Base-by-base conservation (phyloP, 1,139 yeast species). In the Ogataea hybrid region DNA sequence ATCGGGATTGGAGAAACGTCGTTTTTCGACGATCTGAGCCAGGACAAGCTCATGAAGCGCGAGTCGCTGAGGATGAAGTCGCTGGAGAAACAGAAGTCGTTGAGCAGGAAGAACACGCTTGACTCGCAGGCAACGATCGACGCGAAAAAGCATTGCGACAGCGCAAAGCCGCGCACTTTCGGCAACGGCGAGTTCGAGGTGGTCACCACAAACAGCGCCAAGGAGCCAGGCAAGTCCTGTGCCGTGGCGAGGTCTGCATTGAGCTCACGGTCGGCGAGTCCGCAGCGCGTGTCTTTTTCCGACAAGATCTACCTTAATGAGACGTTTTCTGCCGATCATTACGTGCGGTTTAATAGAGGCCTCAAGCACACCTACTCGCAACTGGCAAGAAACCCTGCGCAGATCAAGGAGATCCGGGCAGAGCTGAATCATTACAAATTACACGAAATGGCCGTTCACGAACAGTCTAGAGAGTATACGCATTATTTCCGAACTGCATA, bases 1-100 rank as follows among this genome's bases (percentile, higher is more conserved):
- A 53, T 49, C 18, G 64, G 63, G 5, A 44, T 56, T 11, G 59
- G 59, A 16, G 65, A 61, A 32, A 57, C 62, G 2, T 40, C 52
- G 4, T 55, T 59, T 33, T 59, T 61, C 44, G 41, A 44, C 9
- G 44, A 46, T 12, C 20, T 32, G 9, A 33, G 37, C 22, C 28
- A 43, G 29, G 48, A 45, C 16, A 43, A 41, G 33, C 28, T 43
- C 25, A 45, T 14, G 31, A 48, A 42, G 25, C 44, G 39, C 35
- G 46, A 46, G 22, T 48, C 50, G 20, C 29, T 46, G 21, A 41
- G 57, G 28, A 48, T 51, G 32, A 54, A 48, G 40, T 54, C 59
- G 9, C 20, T 56, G 21, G 56, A 54, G 32, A 47, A 50, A 35
- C 53, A 48, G 28, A 51, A 44, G 36, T 54, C 57, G 10, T 25